A percentile compares a stretch with the other conserved stretches of the same genome.
phyloP scores from a whole-genome alignment of 2,329 filamentous ascomycete genomes.

The Trichophyton benhamiae region DNA sequence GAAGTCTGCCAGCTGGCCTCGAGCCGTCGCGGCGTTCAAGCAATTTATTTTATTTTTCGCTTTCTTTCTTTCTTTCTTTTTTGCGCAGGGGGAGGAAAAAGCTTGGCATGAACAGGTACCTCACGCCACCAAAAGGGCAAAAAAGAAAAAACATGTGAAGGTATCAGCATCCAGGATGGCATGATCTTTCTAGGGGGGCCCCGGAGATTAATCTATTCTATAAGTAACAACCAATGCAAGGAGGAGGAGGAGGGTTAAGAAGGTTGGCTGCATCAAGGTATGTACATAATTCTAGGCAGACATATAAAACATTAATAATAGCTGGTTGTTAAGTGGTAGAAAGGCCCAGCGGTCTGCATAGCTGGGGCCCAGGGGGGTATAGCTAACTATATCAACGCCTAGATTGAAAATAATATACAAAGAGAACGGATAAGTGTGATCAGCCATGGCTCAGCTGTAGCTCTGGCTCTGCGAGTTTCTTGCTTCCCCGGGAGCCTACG shows the following conservation, averaged over 20 bases:
- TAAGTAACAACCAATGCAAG: not conserved
- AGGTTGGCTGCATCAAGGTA: no score
- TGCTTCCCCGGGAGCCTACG: not conserved
- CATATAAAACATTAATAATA: not conserved
- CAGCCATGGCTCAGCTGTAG: not conserved
- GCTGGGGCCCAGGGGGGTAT: not conserved
- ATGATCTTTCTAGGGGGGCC: not conserved
- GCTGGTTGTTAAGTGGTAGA: not conserved
- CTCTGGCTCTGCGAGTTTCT: not conserved
- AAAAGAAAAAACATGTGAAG: not conserved
- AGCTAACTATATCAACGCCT: not conserved
- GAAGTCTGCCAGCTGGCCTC: not conserved
- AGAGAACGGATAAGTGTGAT: not conserved
- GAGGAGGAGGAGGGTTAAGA: no score
- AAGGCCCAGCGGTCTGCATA: not conserved
- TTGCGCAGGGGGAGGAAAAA: not conserved
- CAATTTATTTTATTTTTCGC: not conserved
- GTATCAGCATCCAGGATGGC: not conserved
- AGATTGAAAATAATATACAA: not conserved
- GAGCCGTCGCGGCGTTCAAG: not conserved
- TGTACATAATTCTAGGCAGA: not conserved
- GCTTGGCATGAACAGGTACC: not conserved
- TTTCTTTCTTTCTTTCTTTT: no score
- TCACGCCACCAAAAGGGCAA: not conserved
- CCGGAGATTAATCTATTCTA: not conserved